Evolutionary conservation across 2,329 filamentous ascomycete species (phyloP).

Genomic region (Coniochaeta sp.): DNA sequence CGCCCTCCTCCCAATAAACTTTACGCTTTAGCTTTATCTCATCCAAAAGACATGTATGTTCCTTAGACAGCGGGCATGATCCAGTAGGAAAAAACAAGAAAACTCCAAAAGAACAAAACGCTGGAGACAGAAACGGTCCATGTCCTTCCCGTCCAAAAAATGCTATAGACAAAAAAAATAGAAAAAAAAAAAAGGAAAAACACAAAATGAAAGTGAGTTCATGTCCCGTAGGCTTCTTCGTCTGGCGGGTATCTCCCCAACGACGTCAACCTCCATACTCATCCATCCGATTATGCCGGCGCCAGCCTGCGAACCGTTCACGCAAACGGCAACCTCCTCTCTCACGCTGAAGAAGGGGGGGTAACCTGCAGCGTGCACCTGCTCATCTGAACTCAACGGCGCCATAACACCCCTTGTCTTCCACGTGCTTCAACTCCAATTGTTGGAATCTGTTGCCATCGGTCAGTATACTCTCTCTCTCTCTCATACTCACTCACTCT

Average conservation of each 20-base stretch:
- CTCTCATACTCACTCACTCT: slow-evolving; percentile 6
- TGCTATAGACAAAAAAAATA: not conserved
- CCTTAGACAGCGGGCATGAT: not conserved
- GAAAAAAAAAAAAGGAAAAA: too few species aligned
- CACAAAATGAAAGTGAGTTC: not conserved
- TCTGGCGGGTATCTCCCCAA: too few species aligned
- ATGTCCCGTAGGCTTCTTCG: not conserved
- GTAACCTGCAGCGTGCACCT: not conserved
- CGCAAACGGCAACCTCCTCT: not conserved
- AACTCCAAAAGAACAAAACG: not conserved
- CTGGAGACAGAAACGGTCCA: not conserved
- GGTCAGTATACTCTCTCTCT: slow-evolving; percentile 3
- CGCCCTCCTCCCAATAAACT: not conserved
- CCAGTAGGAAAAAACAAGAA: not conserved
- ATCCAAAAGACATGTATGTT: not conserved
- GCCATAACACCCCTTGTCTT: slow-evolving; percentile 74
- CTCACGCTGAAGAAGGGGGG: not conserved
- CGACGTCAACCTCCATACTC: not conserved
- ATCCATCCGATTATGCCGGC: not conserved
- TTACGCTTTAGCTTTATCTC: not conserved
- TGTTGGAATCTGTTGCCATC: slow-evolving; percentile 68
- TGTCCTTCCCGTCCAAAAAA: not conserved
- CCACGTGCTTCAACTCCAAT: slow-evolving; percentile 81
- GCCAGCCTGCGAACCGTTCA: slow-evolving; percentile 15
- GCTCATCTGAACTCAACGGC: slow-evolving; percentile 81